Base-by-base conservation (phyloP, 495 filamentous ascomycete species). In the Xylaria curta region DNA sequence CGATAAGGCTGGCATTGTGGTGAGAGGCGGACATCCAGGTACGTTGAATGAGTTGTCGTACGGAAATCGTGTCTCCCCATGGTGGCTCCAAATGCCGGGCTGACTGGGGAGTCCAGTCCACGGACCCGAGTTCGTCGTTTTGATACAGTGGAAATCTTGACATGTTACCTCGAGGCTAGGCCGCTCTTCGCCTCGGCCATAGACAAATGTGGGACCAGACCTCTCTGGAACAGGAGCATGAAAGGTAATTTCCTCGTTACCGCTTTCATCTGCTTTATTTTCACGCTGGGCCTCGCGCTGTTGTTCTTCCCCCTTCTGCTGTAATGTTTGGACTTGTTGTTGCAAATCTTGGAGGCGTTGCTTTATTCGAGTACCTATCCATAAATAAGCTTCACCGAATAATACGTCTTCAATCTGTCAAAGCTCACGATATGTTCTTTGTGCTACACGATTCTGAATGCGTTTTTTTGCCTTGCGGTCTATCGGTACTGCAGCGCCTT, bases 381-480 rank as follows among this genome's bases (percentile, higher is more conserved):
- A 38, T 36, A 1, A 53, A 8, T 66, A 7, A 53, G 63, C 63
- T 51, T 51, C 2, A 33, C 46, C 3, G 46, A 33, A 38, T 21
- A 33, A 38, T 21, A 10, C 5, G 9, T 4, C 8, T 24, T 19
- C 4, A 40, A 38, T 66, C 13, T 24, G 19, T 24, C 4, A 24
- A 53, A 24, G 6, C 63, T 66, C 19, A 66, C 63, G 63, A 19
- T 66, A 66, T 66, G 63, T 66, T 66, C 63, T 66, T 66, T 66
- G 63, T 8, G 63, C 63, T 13, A 66, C 63, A 10, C 63, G 13
- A 19, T 66, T 66, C 12, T 66, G 63, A 15, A 66, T 66, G 7
- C 63, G 63, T n/a, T 66, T 66, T 24, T 66, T 66, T 6, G 63
- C 47, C 63, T 51, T 66, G 46, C 46, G 63, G 13, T 66, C 63